Evolutionary conservation across 1,284 basidiomycete genomes (phyloP), one percentile per base, ranked within the genome.

Genomic region (Boletus semigastroideus): DNA sequence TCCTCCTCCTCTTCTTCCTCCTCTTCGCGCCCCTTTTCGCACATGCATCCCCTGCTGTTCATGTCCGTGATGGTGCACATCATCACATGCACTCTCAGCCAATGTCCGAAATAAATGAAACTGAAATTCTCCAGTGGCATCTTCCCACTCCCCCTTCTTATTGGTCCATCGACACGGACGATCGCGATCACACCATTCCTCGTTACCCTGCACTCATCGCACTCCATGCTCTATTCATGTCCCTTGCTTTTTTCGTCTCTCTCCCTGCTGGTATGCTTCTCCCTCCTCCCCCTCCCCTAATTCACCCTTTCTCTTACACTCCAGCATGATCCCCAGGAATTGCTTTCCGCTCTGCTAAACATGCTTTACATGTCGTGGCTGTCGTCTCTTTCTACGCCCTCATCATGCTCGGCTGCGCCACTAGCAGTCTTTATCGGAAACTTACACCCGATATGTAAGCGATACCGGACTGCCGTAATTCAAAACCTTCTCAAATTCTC

Each of bases 361-460:
- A 91, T 62, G 69, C 80, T 1, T 80, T 77, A 59, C 83, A 84
- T 54, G 74, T 75, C 19, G 53, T 85, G 13, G 75, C 78, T 2
- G 76, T 84, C 19, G 52, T 80, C 19, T 69, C 73, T 0, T 92
- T 91, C 69, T 86, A 86, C 56, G 67, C 61, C 50, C 52, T 81
- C 64, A 63, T 72, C 67, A 69, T 72, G 1, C 64, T 92, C 36
- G 89, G 88, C 11, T 78, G 86, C 58, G 74, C 81, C 10, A 71
- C 83, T 22, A 85, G 83, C 59, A 75, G 76, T 3, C 65, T 89
- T 31, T 92, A 92, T 66, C 76, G 75, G 48, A 90, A 90, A 60
- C 67, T 87, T 49, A 91, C 88, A 1, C 89, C 90, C 1, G 77
- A 92, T 68, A 83, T 92, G 86, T 93, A 73, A 67, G 83, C 22